A percentile compares a stretch with the other conserved stretches of the same genome.
Evolutionary conservation across 345 rosid species (phyloP).

Genomic region (Lagerstroemia speciosa): DNA sequence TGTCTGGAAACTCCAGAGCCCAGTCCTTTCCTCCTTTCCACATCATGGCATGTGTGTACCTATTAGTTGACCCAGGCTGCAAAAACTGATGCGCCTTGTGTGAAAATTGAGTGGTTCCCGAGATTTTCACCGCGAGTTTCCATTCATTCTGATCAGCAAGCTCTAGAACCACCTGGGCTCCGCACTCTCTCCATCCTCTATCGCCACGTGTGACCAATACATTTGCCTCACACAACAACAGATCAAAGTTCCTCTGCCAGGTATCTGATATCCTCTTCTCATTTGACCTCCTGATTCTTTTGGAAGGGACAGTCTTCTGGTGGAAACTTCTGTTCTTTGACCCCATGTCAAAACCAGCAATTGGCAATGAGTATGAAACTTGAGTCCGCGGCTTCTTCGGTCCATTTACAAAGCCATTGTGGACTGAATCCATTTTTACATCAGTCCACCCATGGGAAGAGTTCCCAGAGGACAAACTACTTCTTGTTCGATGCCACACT

Average conservation of each 20-base stretch:
- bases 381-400: slow-evolving; percentile 87
- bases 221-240: slow-evolving; percentile 66
- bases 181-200: slow-evolving; percentile 86
- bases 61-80: slow-evolving; percentile 90
- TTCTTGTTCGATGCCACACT: slow-evolving; percentile 62
- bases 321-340: slow-evolving; percentile 41
- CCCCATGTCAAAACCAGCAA: slow-evolving; percentile 50
- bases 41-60: slow-evolving; percentile 97
- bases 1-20: slow-evolving; percentile 78
- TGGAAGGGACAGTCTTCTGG: slow-evolving; percentile 54
- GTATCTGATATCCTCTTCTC: slow-evolving; percentile 51
- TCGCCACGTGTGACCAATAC: slow-evolving; percentile 62
- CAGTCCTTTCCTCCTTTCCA: slow-evolving; percentile 99
- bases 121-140: slow-evolving; percentile 77
- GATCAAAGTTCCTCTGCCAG: slow-evolving; percentile 53
- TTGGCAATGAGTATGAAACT: slow-evolving; percentile 77
- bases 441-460: slow-evolving; percentile 67
- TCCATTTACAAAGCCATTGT: slow-evolving; percentile 60
- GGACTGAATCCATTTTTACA: slow-evolving; percentile 45
- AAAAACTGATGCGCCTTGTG: slow-evolving; percentile 92
- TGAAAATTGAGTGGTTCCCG: slow-evolving; percentile 55
- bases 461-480: slow-evolving; percentile 35
- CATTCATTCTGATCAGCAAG: slow-evolving; percentile 79
- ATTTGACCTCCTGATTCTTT: slow-evolving; percentile 68
- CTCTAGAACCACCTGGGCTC: slow-evolving; percentile 66